phyloP scores from a whole-genome alignment of 1,284 basidiomycete species.

The Athelia psychrophila region DNA sequence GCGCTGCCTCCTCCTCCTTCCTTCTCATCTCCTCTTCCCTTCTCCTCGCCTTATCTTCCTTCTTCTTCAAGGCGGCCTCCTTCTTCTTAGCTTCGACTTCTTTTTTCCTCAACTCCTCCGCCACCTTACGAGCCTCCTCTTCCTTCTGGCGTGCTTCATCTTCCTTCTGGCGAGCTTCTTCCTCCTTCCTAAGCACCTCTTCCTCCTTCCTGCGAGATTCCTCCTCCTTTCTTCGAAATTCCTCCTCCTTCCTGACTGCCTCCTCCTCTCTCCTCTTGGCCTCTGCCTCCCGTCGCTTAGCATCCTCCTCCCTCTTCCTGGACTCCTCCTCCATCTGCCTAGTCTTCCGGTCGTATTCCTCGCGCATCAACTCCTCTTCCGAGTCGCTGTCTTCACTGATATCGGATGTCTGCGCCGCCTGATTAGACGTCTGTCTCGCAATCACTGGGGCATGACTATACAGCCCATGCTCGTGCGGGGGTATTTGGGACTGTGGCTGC shows the following conservation, averaged over 20 bases:
- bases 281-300: constrained; percentile 13
- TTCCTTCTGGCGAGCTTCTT: constrained; percentile 9
- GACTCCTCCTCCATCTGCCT: constrained; percentile 10
- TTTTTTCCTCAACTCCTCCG: constrained; percentile 4
- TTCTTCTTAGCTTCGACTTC: constrained; percentile 7
- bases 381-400: not conserved
- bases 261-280: constrained; percentile 10
- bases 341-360: constrained; percentile 4
- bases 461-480: not conserved
- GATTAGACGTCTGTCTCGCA: not conserved
- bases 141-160: constrained; percentile 13
- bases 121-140: constrained; percentile 8
- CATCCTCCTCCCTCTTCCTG: constrained; percentile 10
- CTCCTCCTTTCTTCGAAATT: no score
- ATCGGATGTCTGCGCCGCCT: not conserved
- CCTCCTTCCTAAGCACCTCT: constrained; percentile 14
- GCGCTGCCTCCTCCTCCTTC: constrained; percentile 13
- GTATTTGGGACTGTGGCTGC: not conserved
- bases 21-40: constrained; percentile 5
- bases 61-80: constrained; percentile 10
- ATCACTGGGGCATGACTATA: not conserved
- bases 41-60: constrained; percentile 7
- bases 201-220: constrained; percentile 7
- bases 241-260: constrained; percentile 10
- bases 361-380: not conserved